Evolutionary conservation across 371 early-diverging fungal genomes (phyloP).

Genomic region (Apophysomyces variabilis): DNA sequence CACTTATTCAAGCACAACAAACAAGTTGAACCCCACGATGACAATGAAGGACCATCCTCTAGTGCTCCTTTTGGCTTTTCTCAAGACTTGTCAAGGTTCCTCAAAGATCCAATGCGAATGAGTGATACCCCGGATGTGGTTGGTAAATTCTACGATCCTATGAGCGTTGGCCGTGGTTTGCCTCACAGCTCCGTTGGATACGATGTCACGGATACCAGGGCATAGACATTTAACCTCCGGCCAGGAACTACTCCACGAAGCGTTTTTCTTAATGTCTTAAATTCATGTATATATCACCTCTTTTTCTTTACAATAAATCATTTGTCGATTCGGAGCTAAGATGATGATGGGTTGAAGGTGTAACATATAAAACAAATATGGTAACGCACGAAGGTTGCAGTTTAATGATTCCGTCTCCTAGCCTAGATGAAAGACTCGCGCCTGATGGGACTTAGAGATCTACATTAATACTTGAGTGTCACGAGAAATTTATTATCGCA

Average conservation of each 20-base stretch:
- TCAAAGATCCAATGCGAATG: conserved; percentile 48
- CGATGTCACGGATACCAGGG: conserved; percentile 44
- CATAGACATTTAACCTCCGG: conserved; percentile 19
- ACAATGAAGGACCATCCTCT: not conserved
- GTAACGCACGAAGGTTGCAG: no score
- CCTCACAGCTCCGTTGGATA: conserved; percentile 17
- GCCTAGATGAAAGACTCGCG: no score
- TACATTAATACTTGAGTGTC: no score
- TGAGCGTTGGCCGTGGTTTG: conserved; percentile 28
- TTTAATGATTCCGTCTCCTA: no score
- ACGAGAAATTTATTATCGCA: no score
- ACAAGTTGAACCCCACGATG: not conserved
- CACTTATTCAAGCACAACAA: not conserved
- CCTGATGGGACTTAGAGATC: no score
- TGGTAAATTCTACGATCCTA: conserved; percentile 45
- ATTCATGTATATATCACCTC: not conserved
- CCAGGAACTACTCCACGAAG: no score
- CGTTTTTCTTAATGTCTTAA: no score
- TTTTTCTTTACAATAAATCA: not conserved
- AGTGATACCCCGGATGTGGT: conserved; percentile 39
- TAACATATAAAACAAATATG: no score
- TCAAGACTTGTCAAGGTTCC: conserved; percentile 21
- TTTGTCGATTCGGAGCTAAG: no score
- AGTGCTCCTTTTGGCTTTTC: not conserved
- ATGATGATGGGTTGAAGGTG: no score